Evolutionary conservation across 2,329 filamentous ascomycete species (phyloP).

Genomic region (Parafenestella ontariensis): DNA sequence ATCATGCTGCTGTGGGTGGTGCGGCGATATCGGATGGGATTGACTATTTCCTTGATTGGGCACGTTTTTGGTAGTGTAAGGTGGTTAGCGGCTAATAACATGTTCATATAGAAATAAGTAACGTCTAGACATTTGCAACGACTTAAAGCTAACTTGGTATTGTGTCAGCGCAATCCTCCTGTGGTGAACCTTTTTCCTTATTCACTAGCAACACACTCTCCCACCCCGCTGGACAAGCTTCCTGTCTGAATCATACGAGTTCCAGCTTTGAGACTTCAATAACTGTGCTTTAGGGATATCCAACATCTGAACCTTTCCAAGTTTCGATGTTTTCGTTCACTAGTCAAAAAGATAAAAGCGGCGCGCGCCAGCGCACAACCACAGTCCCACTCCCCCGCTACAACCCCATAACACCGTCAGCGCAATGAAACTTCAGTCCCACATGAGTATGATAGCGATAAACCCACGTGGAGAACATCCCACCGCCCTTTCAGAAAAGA

Average conservation of each 20-base stretch:
- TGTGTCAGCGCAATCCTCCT: too few species aligned
- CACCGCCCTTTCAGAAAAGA: slow-evolving; percentile 24
- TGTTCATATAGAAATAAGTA: neutral
- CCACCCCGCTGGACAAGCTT: too few species aligned
- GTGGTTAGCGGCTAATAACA: neutral
- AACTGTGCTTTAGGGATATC: neutral
- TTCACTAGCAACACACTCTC: too few species aligned
- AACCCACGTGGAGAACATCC: slow-evolving; percentile 23
- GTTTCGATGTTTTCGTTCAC: neutral
- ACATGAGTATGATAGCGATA: slow-evolving; percentile 13
- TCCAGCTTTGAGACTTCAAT: too few species aligned
- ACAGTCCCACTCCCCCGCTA: neutral
- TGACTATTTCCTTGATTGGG: slow-evolving; percentile 45
- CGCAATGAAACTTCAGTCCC: neutral
- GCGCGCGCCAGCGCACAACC: neutral
- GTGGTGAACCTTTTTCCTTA: too few species aligned
- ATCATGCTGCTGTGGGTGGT: slow-evolving; percentile 39
- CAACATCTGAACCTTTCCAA: neutral
- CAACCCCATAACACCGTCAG: neutral
- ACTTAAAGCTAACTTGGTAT: neutral
- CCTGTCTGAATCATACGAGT: too few species aligned
- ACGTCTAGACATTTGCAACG: neutral
- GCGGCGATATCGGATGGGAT: slow-evolving; percentile 40
- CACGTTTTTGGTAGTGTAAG: slow-evolving; percentile 23
- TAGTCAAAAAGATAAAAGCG: neutral